Evolutionary conservation across 129 eudicot species (phyloP), one percentile per base, ranked within the genome.

Genomic region (Pittosporum tobira): DNA sequence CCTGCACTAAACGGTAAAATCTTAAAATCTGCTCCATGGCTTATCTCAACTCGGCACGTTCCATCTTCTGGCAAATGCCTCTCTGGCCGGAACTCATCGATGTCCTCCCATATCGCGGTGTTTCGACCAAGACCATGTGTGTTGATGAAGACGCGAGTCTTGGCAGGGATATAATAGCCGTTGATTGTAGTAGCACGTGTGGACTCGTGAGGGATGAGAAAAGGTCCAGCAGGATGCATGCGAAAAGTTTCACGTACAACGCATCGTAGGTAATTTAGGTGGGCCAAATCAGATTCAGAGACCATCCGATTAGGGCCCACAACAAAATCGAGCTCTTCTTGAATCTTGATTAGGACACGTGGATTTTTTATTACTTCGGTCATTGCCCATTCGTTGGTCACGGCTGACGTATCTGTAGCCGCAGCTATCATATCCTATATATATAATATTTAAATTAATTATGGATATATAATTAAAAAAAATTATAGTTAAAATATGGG

Each of bases 301-400:
- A 84, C 99, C 99, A 93, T 87, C 0, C 91, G 82, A 43, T 73
- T 16, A 3, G 45, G 73, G 18, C 99, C 99, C 10, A 93, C 91
- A 4, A 83, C 82, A 10, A 26, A 19, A 61, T 93, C 99, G 3
- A 93, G 94, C 66, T 93, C 99, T 50, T 77, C 62, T 63, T 93
- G 99, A 63, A 88, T 77, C 66, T 72, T 81, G 23, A 18, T 65
- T 34, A 93, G 83, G 71, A 93, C 94, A 13, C 26, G 77, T 6
- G 99, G 99, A 49, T 93, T 83, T 60, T 84, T 93, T 68, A 87
- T 87, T 24, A 93, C 94, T 73, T 87, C 96, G 0, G 81, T 73
- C 94, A 93, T 81, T 22, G 94, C 99, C 96, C 99, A 93, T 71
- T 87, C 96, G 31, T 81, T 93, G 19, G 99, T 93, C 66, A 93